A percentile compares a stretch with the other conserved stretches of the same genome.
Evolutionary conservation across 192 early-diverging fungal species (phyloP).

Genomic region (Backusella tuberculispora): DNA sequence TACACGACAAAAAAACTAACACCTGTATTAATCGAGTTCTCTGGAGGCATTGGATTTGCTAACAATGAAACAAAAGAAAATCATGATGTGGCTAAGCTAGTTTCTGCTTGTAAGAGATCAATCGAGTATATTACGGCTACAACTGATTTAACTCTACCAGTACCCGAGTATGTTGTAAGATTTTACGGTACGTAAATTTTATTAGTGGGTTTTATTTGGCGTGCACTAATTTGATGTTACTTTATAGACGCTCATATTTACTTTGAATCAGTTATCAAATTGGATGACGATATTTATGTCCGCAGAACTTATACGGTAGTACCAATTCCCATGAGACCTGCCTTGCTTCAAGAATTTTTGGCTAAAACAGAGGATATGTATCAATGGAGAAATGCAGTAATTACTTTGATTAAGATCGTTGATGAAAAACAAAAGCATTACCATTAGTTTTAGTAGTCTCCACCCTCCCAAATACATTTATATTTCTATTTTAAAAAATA

Average conservation of each 20-base stretch:
- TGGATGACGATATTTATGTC: constrained; percentile 5
- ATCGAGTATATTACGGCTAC: neutral
- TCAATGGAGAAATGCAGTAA: constrained; percentile 3
- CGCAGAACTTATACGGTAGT: constrained; percentile 8
- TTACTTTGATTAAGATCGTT: constrained; percentile 5
- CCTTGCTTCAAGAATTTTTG: constrained; percentile 3
- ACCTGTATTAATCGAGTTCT: constrained; percentile 20
- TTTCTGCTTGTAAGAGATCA: neutral
- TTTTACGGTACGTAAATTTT: neutral
- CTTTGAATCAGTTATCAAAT: constrained; percentile 12
- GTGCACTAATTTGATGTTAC: neutral
- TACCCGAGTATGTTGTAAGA: neutral
- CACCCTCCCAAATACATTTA: no score
- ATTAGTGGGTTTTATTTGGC: neutral
- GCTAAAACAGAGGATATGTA: constrained; percentile 10
- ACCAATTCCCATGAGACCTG: constrained; percentile 8
- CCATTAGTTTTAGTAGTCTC: neutral
- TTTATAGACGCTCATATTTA: constrained; percentile 9
- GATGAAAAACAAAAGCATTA: neutral
- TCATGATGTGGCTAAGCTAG: neutral
- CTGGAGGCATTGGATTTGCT: neutral
- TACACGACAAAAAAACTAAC: neutral
- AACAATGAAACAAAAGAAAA: neutral
- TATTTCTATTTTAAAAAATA: no score
- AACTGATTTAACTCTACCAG: constrained; percentile 11